Base-by-base conservation (phyloP, 306 rosid genomes). In the Lupinus albus region DNA sequence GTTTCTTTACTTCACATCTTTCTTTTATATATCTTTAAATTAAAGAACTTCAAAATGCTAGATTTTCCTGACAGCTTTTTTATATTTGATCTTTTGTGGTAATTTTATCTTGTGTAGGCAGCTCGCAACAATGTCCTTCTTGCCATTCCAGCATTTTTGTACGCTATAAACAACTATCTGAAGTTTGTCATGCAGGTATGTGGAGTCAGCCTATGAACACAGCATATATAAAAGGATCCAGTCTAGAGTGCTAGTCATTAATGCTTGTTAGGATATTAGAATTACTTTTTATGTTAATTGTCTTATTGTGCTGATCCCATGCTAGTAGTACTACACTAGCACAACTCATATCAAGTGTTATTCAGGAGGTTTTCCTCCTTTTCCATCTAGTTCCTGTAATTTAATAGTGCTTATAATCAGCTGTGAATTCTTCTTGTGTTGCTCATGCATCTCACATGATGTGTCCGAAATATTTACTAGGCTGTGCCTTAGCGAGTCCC, bases 141-240 rank as follows among this genome's bases (percentile, higher is more conserved):
- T 54, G 99, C 99, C 55, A 81, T 94, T 77, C 99, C 99, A 49
- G 99, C 99, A 64, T 50, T 94, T 82, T 84, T 94, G 21, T 94
- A 94, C 81, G 99, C 97, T 61, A 82, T 94, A 55, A 94, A 94
- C 83, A 94, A 91, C 78, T 94, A 94, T 83, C 89, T 94, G 74
- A 91, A 94, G 91, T 94, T 94, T 83, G 89, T 47, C 48, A 94
- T 94, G 99, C 99, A 94, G 99, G 99, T 88, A 84, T 67, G 65
- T 71, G 41, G 28, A 72, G 50, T 20, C 59, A 48, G 25, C 41
- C 50, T 35, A 17, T 64, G 38, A 57, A 64, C 50, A 49, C 16
- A 48, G 56, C 68, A 56, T 71, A 44, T 45, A 41, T 17, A 69
- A 25, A 25, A 53, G 67, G 46, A 61, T 69, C 55, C 58, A 62